A percentile compares a stretch with the other conserved stretches of the same genome.
Evolutionary conservation across 805 yeast genomes (phyloP).

Genomic region (Blastobotrys chiropterorum): DNA sequence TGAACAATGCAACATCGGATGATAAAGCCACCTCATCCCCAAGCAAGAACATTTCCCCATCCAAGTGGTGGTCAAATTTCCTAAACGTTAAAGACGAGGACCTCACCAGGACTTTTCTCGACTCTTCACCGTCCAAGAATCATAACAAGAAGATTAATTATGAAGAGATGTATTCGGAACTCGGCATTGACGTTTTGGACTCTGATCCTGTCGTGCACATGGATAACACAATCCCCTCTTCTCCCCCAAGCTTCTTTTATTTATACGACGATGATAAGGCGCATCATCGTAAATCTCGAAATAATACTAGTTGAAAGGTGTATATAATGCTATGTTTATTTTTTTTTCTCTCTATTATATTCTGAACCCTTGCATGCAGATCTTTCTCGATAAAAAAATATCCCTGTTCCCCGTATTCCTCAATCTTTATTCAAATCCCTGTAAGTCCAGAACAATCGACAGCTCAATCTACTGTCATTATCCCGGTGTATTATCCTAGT

Average conservation of each 20-base stretch:
- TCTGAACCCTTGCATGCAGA: not conserved
- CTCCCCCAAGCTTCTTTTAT: conserved; percentile 5
- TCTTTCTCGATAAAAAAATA: not conserved
- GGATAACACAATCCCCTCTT: conserved; percentile 1
- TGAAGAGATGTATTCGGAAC: not conserved
- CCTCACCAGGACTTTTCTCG: not conserved
- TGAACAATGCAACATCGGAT: not conserved
- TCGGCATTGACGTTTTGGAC: not conserved
- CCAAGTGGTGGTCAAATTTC: conserved; percentile 1
- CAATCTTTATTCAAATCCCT: too few species aligned
- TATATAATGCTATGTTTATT: not conserved
- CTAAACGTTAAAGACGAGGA: not conserved
- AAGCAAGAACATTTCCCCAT: not conserved
- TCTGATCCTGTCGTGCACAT: not conserved
- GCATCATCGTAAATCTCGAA: not conserved
- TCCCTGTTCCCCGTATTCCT: too few species aligned
- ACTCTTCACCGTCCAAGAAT: conserved; percentile 4
- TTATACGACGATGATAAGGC: conserved; percentile 3
- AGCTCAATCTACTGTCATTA: too few species aligned
- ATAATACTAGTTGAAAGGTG: not conserved
- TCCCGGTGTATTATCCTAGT: too few species aligned
- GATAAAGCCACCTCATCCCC: not conserved
- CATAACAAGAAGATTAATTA: not conserved
- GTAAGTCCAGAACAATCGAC: too few species aligned
- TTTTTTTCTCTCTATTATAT: not conserved